Evolutionary conservation across 2,329 filamentous ascomycete species (phyloP).

Genomic region (Pestalotiopsis sp.): DNA sequence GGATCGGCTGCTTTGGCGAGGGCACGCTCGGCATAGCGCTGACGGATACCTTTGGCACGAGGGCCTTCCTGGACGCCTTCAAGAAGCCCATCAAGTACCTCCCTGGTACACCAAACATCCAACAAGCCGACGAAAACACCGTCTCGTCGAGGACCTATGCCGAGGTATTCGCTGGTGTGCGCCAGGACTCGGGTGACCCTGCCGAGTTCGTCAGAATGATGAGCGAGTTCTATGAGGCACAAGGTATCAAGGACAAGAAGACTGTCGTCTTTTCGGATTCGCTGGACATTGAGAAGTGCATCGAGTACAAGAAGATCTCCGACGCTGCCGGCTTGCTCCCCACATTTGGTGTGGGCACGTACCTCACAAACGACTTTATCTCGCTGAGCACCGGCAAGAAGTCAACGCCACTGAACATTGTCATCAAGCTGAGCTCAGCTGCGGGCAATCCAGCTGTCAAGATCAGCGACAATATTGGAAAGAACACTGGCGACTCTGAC

Average conservation of each 20-base stretch:
- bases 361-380: slow-evolving; percentile 92
- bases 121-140: slow-evolving; percentile 43
- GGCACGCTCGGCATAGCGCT: slow-evolving; percentile 84
- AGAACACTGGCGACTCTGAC: slow-evolving; percentile 87
- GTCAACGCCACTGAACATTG: slow-evolving; percentile 91
- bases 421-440: slow-evolving; percentile 93
- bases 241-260: slow-evolving; percentile 80
- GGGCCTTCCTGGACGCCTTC: slow-evolving; percentile 85
- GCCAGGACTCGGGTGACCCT: slow-evolving; percentile 90
- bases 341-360: slow-evolving; percentile 93
- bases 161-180: slow-evolving; percentile 78
- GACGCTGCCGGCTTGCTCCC: slow-evolving; percentile 81
- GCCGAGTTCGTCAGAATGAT: slow-evolving; percentile 77
- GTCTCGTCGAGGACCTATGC: slow-evolving; percentile 68
- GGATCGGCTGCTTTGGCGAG: slow-evolving; percentile 89
- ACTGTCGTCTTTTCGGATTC: slow-evolving; percentile 95
- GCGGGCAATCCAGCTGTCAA: slow-evolving; percentile 84
- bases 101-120: slow-evolving; percentile 38
- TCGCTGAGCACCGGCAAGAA: slow-evolving; percentile 74
- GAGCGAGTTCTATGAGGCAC: slow-evolving; percentile 76
- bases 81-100: slow-evolving; percentile 60
- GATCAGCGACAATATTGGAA: slow-evolving; percentile 87
- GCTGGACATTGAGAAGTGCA: slow-evolving; percentile 84
- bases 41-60: slow-evolving; percentile 95
- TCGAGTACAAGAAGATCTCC: slow-evolving; percentile 85